phyloP scores from a whole-genome alignment of 2,329 filamentous ascomycete species.

The Emergomyces pasteurianus region DNA sequence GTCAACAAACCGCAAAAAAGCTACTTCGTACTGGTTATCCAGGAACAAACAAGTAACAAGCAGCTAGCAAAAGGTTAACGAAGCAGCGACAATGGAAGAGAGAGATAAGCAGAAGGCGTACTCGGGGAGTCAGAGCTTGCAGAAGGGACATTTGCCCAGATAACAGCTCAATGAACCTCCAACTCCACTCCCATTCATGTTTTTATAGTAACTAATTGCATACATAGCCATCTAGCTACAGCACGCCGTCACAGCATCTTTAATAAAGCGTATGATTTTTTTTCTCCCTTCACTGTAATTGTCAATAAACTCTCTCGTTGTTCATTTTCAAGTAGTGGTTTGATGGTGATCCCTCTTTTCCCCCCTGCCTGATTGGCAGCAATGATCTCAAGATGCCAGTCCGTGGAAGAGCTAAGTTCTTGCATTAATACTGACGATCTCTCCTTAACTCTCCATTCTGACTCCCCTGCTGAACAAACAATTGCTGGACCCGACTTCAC shows the following conservation, averaged over 20 bases:
- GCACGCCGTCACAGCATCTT: neutral
- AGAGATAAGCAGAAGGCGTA: neutral
- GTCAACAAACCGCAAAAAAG: too few relatives aligned
- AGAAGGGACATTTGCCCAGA: neutral
- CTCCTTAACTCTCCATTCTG: conserved; percentile 7
- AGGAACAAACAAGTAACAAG: neutral
- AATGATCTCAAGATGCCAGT: conserved; percentile 19
- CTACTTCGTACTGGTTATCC: too few relatives aligned
- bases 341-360: neutral
- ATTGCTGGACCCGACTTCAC: conserved; percentile 2
- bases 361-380: conserved; percentile 8
- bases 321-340: neutral
- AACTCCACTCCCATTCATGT: neutral
- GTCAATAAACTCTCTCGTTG: neutral
- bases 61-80: neutral
- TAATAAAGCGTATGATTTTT: neutral
- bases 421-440: conserved; percentile 9
- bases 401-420: conserved; percentile 14
- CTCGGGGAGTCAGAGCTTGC: neutral
- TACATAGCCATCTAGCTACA: neutral
- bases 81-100: neutral
- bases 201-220: neutral
- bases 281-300: neutral
- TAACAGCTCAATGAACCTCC: neutral
- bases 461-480: conserved; percentile 5